Evolutionary conservation across 768 basidiomycete species (phyloP), one percentile per base, ranked within the genome.

Genomic region (Trametes sanguinea): DNA sequence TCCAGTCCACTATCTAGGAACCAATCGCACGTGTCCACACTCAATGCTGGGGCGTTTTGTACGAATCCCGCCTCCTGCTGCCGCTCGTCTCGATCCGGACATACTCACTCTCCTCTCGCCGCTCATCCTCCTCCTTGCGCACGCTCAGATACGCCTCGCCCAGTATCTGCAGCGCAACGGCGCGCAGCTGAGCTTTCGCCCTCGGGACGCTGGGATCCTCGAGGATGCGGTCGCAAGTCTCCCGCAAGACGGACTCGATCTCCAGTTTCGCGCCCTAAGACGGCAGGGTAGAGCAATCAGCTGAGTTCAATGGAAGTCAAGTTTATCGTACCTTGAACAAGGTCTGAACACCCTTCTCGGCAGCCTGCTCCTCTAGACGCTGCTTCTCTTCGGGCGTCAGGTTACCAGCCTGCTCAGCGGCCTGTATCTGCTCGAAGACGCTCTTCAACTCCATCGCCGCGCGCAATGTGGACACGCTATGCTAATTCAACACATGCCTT

Each of bases 341-440:
- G 1, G 94, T 92, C 67, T 94, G 91, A 1, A 95, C 73, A 11
- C 92, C 94, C 73, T 95, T 95, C 78, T 95, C 94, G 0, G 94
- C 94, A 0, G 94, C 94, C 68, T 94, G 90, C 67, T 95, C 94
- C 71, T 96, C 94, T 1, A 96, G 76, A 59, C 86, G 84, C 71
- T 83, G 86, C 76, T 85, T 88, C 76, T 94, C 91, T 45, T 94
- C 93, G 0, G 88, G 84, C 32, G 77, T 79, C 43, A 94, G 75
- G 61, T 88, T 91, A 1, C 94, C 94, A 2, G 89, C 86, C 69
- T 89, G 88, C 73, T 95, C 94, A 0, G 93, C 94, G 0, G 91
- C 91, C 73, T 92, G 88, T 30, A 96, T 91, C 72, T 94, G 93
- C 71, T 95, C 94, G 58, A 95, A 96, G 0, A 95, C 91, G 10